Evolutionary conservation across 2,329 filamentous ascomycete species (phyloP), one percentile per base, ranked within the genome.

Genomic region (Sporothrix brasiliensis): DNA sequence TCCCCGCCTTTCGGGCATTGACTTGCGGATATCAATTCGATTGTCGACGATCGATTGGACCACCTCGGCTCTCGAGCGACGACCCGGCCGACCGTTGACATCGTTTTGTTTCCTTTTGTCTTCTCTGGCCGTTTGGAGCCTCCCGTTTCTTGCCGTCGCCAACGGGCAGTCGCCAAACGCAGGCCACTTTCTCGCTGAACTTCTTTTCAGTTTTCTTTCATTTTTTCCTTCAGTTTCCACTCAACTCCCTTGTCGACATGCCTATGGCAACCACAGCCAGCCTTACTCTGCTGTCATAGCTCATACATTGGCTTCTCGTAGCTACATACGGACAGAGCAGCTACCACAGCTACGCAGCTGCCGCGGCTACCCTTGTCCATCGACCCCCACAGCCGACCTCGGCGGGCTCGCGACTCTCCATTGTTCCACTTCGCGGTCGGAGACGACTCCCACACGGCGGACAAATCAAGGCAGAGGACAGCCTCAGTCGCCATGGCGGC

Each of bases 131-230:
- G 58, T 63, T 63, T 63, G 58, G 58, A 27, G 58, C 39, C 16
- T 24, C 39, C 24, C 10, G 21, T 21, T 7, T 27, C 39, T 1
- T 34, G 58, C 58, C 27, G 27, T 13, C 21, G 39, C 58, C 58
- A 63, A 47, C 58, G 58, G 58, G 39, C 58, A 47, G 58, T n/a
- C 39, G 39, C 39, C 39, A 44, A 63, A 63, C 58, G 58, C 10
- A 61, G 52, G 52, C 52, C 52, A 41, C 56, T 3, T 39, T 47
- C n/a, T 7, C 47, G 13, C 21, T 44, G n/a, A n/a, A 27, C 39
- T 19, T 24, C n/a, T 16, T 10, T 44, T 49, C 50, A 41, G n/a
- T 19, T 4, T 5, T 11, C 4, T 16, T 27, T 66, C 10, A 7
- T 9, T 3, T 5, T 52, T 16, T 19, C 14, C 7, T 10, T 34